phyloP scores from a whole-genome alignment of 106 monocot genomes.

The Platanthera guangdongensis region DNA sequence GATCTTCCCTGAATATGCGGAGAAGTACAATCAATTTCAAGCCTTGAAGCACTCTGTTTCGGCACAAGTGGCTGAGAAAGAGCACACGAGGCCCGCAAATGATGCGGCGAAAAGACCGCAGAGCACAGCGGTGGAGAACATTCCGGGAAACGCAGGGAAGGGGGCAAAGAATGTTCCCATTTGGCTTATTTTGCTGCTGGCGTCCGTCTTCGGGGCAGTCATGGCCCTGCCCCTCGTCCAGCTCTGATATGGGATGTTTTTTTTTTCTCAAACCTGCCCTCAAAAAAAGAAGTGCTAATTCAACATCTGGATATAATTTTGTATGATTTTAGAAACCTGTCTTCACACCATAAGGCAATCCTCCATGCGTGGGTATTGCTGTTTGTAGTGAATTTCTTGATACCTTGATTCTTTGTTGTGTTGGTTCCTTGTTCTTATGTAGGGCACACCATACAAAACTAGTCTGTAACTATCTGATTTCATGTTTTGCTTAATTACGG shows the following conservation, averaged over 20 bases:
- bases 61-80: constrained; percentile 6
- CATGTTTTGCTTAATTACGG: too few species aligned
- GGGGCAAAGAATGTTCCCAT: constrained; percentile 52
- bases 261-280: neutral
- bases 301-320: neutral
- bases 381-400: too few species aligned
- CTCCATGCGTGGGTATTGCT: too few species aligned
- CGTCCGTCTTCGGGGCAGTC: constrained; percentile 69
- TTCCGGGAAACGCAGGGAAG: constrained; percentile 12
- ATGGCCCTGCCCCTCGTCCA: constrained; percentile 94
- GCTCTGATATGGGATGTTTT: constrained; percentile 19
- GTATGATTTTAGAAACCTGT: neutral
- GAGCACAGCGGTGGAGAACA: constrained; percentile 1
- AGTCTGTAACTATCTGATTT: too few species aligned
- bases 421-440: too few species aligned
- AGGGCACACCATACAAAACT: too few species aligned
- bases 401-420: too few species aligned
- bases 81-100: neutral
- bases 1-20: constrained; percentile 83
- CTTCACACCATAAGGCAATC: too few species aligned
- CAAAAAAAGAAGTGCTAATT: neutral
- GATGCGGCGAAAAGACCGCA: constrained; percentile 1
- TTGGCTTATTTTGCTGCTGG: constrained; percentile 59
- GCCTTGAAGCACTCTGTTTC: constrained; percentile 11
- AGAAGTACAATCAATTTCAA: constrained; percentile 53